Evolutionary conservation across 768 basidiomycete genomes (phyloP).

Genomic region (Suillus occidentalis): DNA sequence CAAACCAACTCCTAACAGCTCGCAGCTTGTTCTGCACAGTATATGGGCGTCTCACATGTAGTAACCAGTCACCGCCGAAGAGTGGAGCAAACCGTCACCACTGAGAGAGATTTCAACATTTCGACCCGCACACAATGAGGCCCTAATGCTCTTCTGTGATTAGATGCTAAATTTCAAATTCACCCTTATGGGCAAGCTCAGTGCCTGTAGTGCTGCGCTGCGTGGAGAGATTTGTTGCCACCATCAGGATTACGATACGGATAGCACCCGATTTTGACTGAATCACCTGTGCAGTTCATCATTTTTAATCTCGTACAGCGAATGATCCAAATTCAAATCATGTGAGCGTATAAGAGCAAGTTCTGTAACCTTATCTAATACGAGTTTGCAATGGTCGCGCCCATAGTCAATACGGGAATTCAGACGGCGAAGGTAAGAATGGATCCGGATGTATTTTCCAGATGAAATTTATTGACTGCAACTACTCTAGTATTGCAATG

Average conservation of each 20-base stretch:
- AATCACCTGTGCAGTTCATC: background rate
- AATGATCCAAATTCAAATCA: background rate
- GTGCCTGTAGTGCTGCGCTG: background rate
- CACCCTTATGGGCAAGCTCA: background rate
- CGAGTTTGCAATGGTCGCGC: background rate
- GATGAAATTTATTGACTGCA: background rate
- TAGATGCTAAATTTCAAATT: too few species aligned
- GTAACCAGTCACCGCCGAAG: background rate
- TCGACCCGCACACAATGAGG: background rate
- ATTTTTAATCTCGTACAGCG: background rate
- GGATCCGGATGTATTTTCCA: background rate
- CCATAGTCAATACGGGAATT: background rate
- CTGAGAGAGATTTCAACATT: background rate
- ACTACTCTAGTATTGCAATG: background rate
- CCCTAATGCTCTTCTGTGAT: background rate
- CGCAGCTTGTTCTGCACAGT: background rate
- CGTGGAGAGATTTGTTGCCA: background rate
- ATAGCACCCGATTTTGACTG: too few species aligned
- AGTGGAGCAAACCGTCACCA: background rate
- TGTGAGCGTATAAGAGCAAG: background rate
- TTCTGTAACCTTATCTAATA: background rate
- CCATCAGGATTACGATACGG: too few species aligned
- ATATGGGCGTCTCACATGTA: background rate
- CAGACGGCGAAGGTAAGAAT: constrained; percentile 1
- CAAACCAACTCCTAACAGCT: background rate